phyloP scores from a whole-genome alignment of 1,284 basidiomycete species.

The Xerocomus nothofagi region DNA sequence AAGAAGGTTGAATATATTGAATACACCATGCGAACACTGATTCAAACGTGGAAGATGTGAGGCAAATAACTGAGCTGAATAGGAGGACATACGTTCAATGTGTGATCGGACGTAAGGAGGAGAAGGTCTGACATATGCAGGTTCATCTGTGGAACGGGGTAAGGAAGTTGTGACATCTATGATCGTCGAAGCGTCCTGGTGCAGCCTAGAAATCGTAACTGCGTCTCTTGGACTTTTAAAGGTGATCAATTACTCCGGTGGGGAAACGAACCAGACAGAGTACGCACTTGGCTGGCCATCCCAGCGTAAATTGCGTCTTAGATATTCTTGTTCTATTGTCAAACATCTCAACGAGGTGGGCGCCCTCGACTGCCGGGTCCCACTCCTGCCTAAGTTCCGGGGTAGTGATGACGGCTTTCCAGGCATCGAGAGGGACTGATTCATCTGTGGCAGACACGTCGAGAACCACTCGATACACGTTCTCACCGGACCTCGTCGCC shows the following conservation, averaged over 20 bases:
- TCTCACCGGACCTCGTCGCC: slow-evolving; percentile 63
- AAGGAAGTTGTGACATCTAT: slow-evolving; percentile 96
- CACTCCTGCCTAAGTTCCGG: slow-evolving; percentile 86
- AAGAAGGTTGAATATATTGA: slow-evolving; percentile 56
- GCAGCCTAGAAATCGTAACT: slow-evolving; percentile 88
- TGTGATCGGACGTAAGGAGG: slow-evolving; percentile 95
- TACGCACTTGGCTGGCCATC: slow-evolving; percentile 94
- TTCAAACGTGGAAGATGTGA: slow-evolving; percentile 12
- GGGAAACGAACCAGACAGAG: slow-evolving; percentile 3
- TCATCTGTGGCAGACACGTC: slow-evolving; percentile 73
- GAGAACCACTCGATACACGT: slow-evolving; percentile 79
- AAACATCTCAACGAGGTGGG: slow-evolving; percentile 82
- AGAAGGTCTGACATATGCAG: slow-evolving; percentile 88
- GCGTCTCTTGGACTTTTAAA: slow-evolving; percentile 78
- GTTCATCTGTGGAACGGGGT: slow-evolving; percentile 89
- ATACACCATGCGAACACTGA: slow-evolving; percentile 93
- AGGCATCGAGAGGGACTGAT: slow-evolving; percentile 68
- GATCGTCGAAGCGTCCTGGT: slow-evolving; percentile 79
- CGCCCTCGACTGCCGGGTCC: slow-evolving; percentile 90
- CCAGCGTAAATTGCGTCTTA: slow-evolving; percentile 88
- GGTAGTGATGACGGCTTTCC: slow-evolving; percentile 81
- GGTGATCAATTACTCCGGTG: slow-evolving; percentile 9
- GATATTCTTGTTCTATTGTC: slow-evolving; percentile 84
- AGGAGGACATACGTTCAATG: slow-evolving; percentile 61
- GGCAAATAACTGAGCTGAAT: slow-evolving; percentile 8